A percentile compares a stretch with the other conserved stretches of the same genome.
Evolutionary conservation across 2,329 filamentous ascomycete species (phyloP).

Genomic region (Cyphellophora attinorum): DNA sequence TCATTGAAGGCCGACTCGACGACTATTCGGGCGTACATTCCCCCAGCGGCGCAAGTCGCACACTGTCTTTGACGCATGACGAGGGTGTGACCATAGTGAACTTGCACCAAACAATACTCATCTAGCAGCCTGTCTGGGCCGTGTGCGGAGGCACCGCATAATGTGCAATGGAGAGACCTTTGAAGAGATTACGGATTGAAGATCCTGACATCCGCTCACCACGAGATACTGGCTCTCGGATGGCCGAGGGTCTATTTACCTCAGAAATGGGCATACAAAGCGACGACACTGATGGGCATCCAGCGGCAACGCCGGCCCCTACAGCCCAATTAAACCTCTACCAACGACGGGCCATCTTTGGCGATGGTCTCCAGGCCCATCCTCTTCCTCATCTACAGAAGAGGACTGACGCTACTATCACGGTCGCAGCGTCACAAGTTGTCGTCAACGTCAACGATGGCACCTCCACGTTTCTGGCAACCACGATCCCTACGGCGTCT

Average conservation of each 20-base stretch:
- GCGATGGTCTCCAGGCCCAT: neutral
- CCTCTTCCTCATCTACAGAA: neutral
- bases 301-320: conserved; percentile 6
- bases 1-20: no score
- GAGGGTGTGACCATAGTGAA: no score
- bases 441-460: conserved; percentile 17
- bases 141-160: neutral
- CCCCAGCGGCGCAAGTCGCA: neutral
- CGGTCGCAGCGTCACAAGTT: conserved; percentile 10
- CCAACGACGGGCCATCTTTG: conserved; percentile 10
- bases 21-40: conserved; percentile 1
- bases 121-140: neutral
- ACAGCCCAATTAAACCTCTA: conserved; percentile 14
- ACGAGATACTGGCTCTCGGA: conserved; percentile 12
- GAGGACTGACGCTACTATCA: conserved; percentile 13
- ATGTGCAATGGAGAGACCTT: conserved; percentile 15
- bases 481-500: conserved; percentile 1
- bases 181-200: conserved; percentile 16
- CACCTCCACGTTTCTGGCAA: conserved; percentile 9
- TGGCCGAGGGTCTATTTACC: conserved; percentile 14
- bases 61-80: neutral
- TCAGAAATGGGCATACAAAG: conserved; percentile 14
- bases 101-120: no score
- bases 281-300: conserved; percentile 5
- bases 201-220: conserved; percentile 14